Evolutionary conservation across 768 basidiomycete species (phyloP).

Genomic region (Mrakia blollopis): DNA sequence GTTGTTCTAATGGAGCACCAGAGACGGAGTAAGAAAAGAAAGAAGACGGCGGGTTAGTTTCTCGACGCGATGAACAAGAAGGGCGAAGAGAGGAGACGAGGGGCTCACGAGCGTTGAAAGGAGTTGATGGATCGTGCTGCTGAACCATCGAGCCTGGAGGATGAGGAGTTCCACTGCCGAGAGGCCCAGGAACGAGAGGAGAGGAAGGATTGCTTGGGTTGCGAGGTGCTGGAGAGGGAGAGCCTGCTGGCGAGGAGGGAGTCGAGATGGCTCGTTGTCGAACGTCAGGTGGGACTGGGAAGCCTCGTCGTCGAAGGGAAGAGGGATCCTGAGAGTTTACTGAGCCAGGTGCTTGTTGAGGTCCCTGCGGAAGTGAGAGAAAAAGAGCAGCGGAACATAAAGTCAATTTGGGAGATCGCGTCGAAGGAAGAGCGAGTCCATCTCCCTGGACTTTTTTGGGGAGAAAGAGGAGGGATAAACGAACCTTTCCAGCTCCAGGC

Average conservation of each 20-base stretch:
- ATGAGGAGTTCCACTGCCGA: slow-evolving; percentile 18
- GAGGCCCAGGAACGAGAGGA: neutral
- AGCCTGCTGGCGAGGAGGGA: slow-evolving; percentile 13
- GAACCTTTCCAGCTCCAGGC: slow-evolving; percentile 13
- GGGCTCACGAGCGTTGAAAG: neutral
- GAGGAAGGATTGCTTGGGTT: neutral
- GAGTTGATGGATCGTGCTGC: slow-evolving; percentile 12
- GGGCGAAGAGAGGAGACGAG: neutral
- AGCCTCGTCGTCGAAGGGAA: slow-evolving; percentile 13
- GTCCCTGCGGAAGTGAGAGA: neutral
- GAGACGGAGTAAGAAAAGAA: slow-evolving; percentile 2
- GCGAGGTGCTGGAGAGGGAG: slow-evolving; percentile 12
- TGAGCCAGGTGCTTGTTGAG: neutral
- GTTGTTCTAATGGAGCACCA: neutral
- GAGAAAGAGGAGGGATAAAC: neutral
- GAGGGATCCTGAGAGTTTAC: slow-evolving; percentile 15
- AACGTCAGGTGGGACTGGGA: slow-evolving; percentile 2
- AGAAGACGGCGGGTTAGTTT: neutral
- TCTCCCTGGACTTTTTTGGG: no score
- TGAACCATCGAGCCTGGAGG: slow-evolving; percentile 19
- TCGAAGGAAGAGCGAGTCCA: neutral
- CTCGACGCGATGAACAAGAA: neutral
- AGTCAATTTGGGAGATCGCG: neutral
- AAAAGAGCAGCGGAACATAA: neutral
- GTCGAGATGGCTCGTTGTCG: slow-evolving; percentile 22